Conservation (phyloP, 257 asterid species). For the Solanum tacnaense region DNA sequence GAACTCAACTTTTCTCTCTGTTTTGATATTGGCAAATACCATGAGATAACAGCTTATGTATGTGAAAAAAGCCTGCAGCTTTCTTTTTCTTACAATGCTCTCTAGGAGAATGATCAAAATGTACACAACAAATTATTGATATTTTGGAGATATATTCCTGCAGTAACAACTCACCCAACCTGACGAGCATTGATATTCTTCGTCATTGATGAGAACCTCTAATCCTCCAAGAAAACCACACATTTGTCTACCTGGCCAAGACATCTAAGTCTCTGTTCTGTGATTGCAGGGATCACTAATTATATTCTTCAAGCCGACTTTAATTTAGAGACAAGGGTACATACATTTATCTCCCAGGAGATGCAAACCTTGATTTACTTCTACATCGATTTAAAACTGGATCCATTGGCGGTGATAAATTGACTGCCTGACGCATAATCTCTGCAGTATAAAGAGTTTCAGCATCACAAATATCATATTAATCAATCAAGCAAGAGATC, state of each 20-base stretch:
- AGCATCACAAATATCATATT: neutral
- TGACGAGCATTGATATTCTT: neutral
- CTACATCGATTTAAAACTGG: constrained; percentile 36
- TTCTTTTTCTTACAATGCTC: neutral
- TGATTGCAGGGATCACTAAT: neutral
- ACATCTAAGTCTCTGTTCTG: neutral
- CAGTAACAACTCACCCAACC: neutral
- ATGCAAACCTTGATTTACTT: constrained; percentile 59
- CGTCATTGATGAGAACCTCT: neutral
- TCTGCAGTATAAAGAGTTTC: constrained; percentile 34
- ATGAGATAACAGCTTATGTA: neutral
- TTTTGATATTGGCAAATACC: neutral
- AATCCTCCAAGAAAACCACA: neutral
- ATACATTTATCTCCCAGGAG: constrained; percentile 34
- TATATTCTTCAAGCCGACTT: neutral
- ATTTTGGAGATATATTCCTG: neutral
- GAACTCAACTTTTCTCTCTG: neutral
- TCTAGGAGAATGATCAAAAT: neutral
- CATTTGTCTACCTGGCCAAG: neutral
- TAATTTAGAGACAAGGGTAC: neutral
- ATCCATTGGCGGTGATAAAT: constrained; percentile 79
- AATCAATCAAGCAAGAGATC: neutral
- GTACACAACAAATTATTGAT: neutral
- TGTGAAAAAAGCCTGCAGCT: neutral
- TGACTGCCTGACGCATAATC: constrained; percentile 77